Conservation (phyloP, 805 yeast species). For the Scheffersomyces amazonensis region DNA sequence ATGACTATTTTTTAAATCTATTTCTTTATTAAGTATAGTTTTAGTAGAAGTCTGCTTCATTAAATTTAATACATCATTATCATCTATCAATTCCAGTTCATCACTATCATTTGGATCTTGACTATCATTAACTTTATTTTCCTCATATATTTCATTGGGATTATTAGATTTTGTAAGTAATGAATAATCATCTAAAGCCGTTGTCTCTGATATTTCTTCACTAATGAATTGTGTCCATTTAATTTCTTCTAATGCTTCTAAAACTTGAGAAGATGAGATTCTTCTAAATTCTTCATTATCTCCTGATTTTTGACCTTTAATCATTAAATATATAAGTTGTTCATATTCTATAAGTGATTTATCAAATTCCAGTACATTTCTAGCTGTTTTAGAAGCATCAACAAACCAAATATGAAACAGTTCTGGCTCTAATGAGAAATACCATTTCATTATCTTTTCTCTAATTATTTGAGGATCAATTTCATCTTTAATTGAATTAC, state of each 20-base stretch:
- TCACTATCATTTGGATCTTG: not conserved
- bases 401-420: conserved; percentile 27
- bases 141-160: too few species aligned
- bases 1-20: too few species aligned
- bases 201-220: not conserved
- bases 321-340: conserved; percentile 25
- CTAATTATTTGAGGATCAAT: conserved; percentile 28
- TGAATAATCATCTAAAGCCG: not conserved
- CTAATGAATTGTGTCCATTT: conserved; percentile 11
- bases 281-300: conserved; percentile 5
- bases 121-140: too few species aligned
- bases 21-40: not conserved
- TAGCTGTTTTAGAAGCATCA: not conserved
- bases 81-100: not conserved
- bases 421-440: conserved; percentile 14
- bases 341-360: conserved; percentile 10
- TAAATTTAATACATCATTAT: not conserved
- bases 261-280: conserved; percentile 13
- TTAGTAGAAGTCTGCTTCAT: not conserved
- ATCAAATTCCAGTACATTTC: not conserved
- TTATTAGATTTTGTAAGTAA: not conserved
- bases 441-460: conserved; percentile 28
- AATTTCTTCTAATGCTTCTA: conserved; percentile 18
- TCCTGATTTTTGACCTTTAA: conserved; percentile 20
- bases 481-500: conserved; percentile 13